Base-by-base conservation (phyloP, 2,329 filamentous ascomycete species). In the Akanthomyces dipterigenus region DNA sequence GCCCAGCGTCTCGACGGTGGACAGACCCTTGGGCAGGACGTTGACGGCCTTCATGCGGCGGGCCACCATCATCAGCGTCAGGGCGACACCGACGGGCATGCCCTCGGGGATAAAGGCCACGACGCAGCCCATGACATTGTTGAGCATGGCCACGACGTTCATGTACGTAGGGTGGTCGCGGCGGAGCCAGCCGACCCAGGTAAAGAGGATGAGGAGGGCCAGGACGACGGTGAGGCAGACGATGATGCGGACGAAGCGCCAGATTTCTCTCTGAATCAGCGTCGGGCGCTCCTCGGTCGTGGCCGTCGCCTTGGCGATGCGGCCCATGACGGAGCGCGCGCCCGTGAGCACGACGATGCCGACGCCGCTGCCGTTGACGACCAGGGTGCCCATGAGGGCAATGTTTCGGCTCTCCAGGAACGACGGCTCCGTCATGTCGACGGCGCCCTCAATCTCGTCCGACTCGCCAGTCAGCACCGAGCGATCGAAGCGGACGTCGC, bases 61-160 rank as follows among this genome's bases (percentile, higher is more conserved):
- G 3, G 76, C 76, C 0, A 77, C 71, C 70, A 78, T 73, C 73
- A 77, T 75, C 0, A 78, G 69, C 0, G 75, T 78, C 34, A 77
- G 62, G 0, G 75, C 71, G 1, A 76, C 75, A 11, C 67, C 74
- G 5, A 76, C 72, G 0, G 75, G 75, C 68, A 77, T 72, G 40
- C 75, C 75, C 61, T 77, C 75, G 0, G 75, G 73, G 5, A 76
- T 74, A 51, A 74, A 76, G 1, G 73, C 74, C 3, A 76, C 73
- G 20, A 77, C 65, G 20, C 75, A 77, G 18, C 75, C 75, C 73
- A 79, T 78, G 57, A 76, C 75, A n/a, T 78, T 75, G 68, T 77
- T 76, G 1, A 79, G 68, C 73, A 78, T 78, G 0, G 71, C 71
- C 22, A 76, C 75, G 7, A 78, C 75, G 34, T 71, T 74, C 70